Conservation (phyloP, 768 basidiomycete species). For the Kondoa subrosea region DNA sequence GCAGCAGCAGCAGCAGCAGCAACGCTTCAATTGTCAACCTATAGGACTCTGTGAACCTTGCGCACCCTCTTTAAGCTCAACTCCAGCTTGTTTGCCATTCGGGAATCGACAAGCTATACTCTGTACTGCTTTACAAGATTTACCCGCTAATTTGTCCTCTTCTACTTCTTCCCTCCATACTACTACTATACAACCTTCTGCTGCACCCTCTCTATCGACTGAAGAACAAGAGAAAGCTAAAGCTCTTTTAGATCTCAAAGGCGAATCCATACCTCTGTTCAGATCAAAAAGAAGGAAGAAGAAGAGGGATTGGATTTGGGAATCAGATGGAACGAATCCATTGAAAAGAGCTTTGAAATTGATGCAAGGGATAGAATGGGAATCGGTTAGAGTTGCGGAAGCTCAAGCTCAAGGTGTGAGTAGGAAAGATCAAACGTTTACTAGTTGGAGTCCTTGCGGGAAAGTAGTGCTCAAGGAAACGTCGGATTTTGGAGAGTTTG, state of each 20-base stretch:
- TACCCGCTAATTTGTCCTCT: not conserved
- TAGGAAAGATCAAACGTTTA: not conserved
- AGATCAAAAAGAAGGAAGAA: too few species aligned
- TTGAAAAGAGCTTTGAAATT: not conserved
- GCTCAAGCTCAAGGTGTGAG: not conserved
- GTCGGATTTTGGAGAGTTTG: constrained; percentile 5
- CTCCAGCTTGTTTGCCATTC: constrained; percentile 1
- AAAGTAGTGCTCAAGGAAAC: not conserved
- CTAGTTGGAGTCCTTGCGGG: not conserved
- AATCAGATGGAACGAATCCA: not conserved
- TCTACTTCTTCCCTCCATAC: not conserved
- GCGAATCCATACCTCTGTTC: not conserved
- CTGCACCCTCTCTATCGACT: not conserved
- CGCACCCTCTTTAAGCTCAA: not conserved
- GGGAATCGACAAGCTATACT: not conserved
- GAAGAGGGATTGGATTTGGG: constrained; percentile 1
- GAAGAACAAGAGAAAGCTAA: constrained; percentile 1
- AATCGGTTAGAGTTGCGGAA: not conserved
- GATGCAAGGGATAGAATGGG: not conserved
- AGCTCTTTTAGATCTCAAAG: not conserved
- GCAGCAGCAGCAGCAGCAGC: not conserved
- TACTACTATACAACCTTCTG: not conserved
- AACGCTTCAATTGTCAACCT: constrained; percentile 3
- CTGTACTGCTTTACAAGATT: not conserved
- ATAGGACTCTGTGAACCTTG: constrained; percentile 3